These are phyloP conservation scores for Syzygium oleosum DNA, from an alignment of 345 rosid species.

Conservation along the genomic window DNA sequence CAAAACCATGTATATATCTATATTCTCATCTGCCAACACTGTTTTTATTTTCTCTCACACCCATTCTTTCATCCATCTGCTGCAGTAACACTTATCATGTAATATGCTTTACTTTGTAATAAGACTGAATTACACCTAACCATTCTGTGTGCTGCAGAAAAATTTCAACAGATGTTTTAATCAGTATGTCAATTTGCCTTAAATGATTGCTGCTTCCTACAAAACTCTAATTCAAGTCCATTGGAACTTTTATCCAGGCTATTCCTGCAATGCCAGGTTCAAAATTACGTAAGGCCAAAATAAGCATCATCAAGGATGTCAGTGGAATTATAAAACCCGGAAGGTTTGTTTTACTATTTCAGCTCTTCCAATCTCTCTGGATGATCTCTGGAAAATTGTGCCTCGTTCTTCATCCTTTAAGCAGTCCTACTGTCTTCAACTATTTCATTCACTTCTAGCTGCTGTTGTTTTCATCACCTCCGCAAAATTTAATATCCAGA, in stretches of 20 bases:
- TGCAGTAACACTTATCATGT: background rate
- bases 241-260: conserved; percentile 22
- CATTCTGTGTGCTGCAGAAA: background rate
- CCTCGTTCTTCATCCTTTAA: background rate
- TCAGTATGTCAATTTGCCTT: background rate
- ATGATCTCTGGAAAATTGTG: background rate
- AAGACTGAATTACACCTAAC: background rate
- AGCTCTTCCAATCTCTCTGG: background rate
- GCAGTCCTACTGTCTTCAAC: background rate
- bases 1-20: too few species aligned
- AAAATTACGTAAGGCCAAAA: conserved; percentile 31
- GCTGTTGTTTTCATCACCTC: background rate
- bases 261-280: conserved; percentile 27
- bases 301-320: conserved; percentile 39
- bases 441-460: background rate
- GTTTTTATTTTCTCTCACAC: background rate
- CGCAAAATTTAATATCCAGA: background rate
- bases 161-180: background rate
- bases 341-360: conserved; percentile 26
- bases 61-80: background rate
- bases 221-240: background rate
- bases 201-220: background rate
- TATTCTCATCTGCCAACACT: background rate
- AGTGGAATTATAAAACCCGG: conserved; percentile 57
- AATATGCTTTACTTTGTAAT: background rate